Evolutionary conservation across 2,329 filamentous ascomycete species (phyloP), one percentile per base, ranked within the genome.

Genomic region (Endoconidiophora polonica): DNA sequence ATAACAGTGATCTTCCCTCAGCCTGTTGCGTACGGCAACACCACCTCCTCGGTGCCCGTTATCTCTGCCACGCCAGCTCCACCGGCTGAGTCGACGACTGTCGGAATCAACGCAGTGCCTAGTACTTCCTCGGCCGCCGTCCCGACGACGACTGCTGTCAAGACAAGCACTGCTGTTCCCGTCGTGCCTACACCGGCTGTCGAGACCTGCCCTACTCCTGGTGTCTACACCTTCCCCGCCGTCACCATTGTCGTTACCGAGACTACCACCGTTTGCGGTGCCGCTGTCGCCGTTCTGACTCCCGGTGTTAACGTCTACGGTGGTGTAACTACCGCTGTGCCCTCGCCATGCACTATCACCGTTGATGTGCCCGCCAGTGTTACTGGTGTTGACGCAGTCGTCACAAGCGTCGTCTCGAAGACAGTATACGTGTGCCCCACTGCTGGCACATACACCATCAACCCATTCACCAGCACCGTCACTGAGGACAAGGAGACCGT

Each of bases 381-480:
- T 58, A 80, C 79, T 57, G 66, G 63, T 52, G 66, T 68, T 56
- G 67, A 65, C 55, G 73, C 73, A 56, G 73, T 76, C 46, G 73
- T 75, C 52, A 84, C 77, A 66, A 83, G 73, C 67, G 69, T 79
- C 58, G 76, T 86, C 59, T 68, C 74, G 66, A 76, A 69, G 58
- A 86, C 82, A 60, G 79, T 77, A 60, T 85, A 80, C 61, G 74
- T 81, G 60, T 86, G 82, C 78, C 81, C 81, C 55, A 70, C 69
- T 46, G 70, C 81, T 59, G 83, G 83, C 63, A 85, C 79, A 52
- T 87, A 86, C 73, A 86, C 79, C 61, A 79, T 87, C 58, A 78
- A 72, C 56, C 77, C 82, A 52, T 71, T 72, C 61, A 83, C 78
- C 61, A 82, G 77, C 57, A 70, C 68, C 33, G 70, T 77, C 56